Base-by-base conservation (phyloP, 2,329 filamentous ascomycete genomes). In the Macrophomina pseudophaseolina region DNA sequence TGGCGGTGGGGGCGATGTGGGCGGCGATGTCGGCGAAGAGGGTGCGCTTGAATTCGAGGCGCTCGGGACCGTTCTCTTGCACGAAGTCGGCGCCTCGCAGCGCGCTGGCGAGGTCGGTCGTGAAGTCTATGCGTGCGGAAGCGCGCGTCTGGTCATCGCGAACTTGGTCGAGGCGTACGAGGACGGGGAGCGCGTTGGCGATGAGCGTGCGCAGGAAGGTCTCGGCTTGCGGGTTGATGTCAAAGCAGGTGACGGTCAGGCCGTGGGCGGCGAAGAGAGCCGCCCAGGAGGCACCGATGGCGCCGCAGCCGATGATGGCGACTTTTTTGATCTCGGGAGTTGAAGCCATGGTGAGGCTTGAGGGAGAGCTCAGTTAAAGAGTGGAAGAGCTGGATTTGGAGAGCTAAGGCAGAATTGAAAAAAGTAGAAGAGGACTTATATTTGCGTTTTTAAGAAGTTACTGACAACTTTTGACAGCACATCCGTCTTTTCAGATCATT, bases 261-360 rank as follows among this genome's bases (percentile, higher is more conserved):
- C 78, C 79, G 54, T 75, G 73, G 4, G 79, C 72, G 0, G 80
- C 73, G 59, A 80, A 81, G 0, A 81, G 72, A 9, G 76, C 77
- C 1, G 79, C 77, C 80, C 81, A 83, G 11, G 75, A 78, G 18
- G 79, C 76, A 16, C 79, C 79, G 18, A 81, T 81, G 14, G 76
- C 73, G 5, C 79, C 79, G 33, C 73, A 76, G 9, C 79, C 79
- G 49, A 80, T 75, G 4, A 80, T 71, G 53, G 71, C 71, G n/a
- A 77, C 70, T 6, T 70, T 73, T 33, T 71, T 71, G 68, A 69
- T 68, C 30, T 33, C 23, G 18, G 52, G 30, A 23, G 40, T 30
- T 60, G 16, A 9, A 9, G 54, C 2, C 64, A 62, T 66, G 33
- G 5, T 54, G n/a, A n/a, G 40, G 11, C 18, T 8, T 16, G 30